These are phyloP conservation scores for Phallus indusiatus DNA, from an alignment of 768 basidiomycete genomes.

Conservation along the genomic window DNA sequence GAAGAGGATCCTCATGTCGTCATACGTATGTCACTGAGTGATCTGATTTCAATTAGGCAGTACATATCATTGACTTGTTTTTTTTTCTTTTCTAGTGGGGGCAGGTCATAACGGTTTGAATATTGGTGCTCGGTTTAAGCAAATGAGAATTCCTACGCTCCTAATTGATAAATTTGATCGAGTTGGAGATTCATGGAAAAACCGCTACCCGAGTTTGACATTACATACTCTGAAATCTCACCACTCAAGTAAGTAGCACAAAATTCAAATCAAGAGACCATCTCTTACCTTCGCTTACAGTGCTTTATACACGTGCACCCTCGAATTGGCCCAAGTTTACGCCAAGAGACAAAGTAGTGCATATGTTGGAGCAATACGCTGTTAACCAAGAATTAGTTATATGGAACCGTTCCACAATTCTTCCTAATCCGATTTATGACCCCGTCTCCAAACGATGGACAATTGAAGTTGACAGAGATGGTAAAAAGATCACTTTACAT, in stretches of 20 bases:
- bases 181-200: conserved; percentile 34
- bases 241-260: conserved; percentile 5
- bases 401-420: conserved; percentile 29
- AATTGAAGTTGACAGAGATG: conserved; percentile 23
- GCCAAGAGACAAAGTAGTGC: conserved; percentile 32
- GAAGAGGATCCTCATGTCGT: conserved; percentile 30
- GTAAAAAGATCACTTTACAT: conserved; percentile 20
- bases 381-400: conserved; percentile 32
- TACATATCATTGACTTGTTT: background rate
- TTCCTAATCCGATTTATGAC: conserved; percentile 27
- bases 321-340: conserved; percentile 34
- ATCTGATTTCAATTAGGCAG: background rate
- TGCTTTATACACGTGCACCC: conserved; percentile 31
- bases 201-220: conserved; percentile 31
- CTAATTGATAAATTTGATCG: conserved; percentile 27
- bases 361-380: conserved; percentile 36
- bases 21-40: conserved; percentile 23
- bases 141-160: conserved; percentile 29
- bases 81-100: conserved; percentile 23
- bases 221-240: conserved; percentile 25
- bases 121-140: conserved; percentile 32
- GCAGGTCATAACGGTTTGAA: conserved; percentile 33
- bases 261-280: background rate
- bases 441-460: conserved; percentile 22
- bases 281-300: conserved; percentile 14